Conservation (phyloP, 2,329 filamentous ascomycete species). For the Stylonectria norvegica region DNA sequence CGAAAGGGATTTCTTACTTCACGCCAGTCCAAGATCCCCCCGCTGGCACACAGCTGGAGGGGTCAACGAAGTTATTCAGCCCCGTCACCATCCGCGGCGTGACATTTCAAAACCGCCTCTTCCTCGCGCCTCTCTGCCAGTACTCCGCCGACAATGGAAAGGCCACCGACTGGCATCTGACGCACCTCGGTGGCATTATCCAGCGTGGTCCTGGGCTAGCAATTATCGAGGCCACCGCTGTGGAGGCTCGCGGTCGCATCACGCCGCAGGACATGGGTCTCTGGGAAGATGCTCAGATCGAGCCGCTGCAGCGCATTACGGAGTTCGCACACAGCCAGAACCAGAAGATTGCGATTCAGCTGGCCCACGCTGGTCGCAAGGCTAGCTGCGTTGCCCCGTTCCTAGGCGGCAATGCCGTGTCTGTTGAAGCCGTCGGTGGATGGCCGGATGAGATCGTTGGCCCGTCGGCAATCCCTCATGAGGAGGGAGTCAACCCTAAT, state of each 20-base stretch:
- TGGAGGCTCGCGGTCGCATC: constrained; percentile 66
- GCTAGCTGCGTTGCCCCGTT: constrained; percentile 56
- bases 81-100: constrained; percentile 45
- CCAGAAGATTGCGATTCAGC: constrained; percentile 68
- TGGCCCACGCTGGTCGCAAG: constrained; percentile 71
- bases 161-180: constrained; percentile 65
- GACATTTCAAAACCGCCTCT: constrained; percentile 43
- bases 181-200: constrained; percentile 70
- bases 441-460: constrained; percentile 49
- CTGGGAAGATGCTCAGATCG: constrained; percentile 70
- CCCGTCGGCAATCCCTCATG: constrained; percentile 50
- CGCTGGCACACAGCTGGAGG: constrained; percentile 43
- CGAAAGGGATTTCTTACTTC: constrained; percentile 40
- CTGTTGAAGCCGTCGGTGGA: constrained; percentile 46
- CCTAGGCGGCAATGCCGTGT: constrained; percentile 56
- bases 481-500: constrained; percentile 51
- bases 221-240: constrained; percentile 65
- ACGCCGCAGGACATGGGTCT: constrained; percentile 66
- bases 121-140: constrained; percentile 45
- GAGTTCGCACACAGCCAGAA: constrained; percentile 57
- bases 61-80: constrained; percentile 42
- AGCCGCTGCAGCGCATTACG: constrained; percentile 52
- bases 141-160: constrained; percentile 49
- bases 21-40: constrained; percentile 44
- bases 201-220: constrained; percentile 63